A percentile compares a stretch with the other conserved stretches of the same genome.
Conservation (phyloP, 1,284 basidiomycete genomes). For the Hortiboletus rubellus region DNA sequence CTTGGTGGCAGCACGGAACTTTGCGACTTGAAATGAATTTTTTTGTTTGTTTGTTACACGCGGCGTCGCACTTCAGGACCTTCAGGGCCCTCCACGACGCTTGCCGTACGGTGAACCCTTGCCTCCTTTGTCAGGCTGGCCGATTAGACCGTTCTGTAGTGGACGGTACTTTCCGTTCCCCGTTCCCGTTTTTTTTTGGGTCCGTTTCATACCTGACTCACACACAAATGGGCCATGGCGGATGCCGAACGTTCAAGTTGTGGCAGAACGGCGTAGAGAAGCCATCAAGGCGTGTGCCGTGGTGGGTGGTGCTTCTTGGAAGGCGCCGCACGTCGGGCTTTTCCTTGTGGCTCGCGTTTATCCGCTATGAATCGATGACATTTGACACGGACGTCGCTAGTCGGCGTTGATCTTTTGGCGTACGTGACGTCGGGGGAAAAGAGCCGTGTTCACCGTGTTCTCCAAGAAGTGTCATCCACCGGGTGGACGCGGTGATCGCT, state of each 20-base stretch:
- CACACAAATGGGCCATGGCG: not conserved
- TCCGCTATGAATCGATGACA: not conserved
- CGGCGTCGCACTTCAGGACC: too few relatives aligned
- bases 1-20: not conserved
- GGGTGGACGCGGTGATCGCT: too few relatives aligned
- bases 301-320: not conserved
- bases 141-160: not conserved
- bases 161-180: slow-evolving; percentile 1
- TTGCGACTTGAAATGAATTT: not conserved
- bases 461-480: too few relatives aligned
- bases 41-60: too few relatives aligned
- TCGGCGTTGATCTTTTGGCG: not conserved
- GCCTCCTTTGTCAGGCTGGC: not conserved
- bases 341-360: not conserved
- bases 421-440: not conserved
- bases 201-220: slow-evolving; percentile 14
- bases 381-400: not conserved
- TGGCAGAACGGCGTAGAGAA: slow-evolving; percentile 1
- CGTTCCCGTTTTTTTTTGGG: not conserved
- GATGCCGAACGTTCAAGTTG: not conserved
- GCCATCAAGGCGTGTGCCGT: not conserved
- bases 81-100: not conserved
- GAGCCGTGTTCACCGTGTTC: too few relatives aligned
- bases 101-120: not conserved
- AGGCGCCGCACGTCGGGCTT: slow-evolving; percentile 3